Evolutionary conservation across 164 flowering plant genomes (phyloP), one percentile per base, ranked within the genome.

Genomic region (Liriodendron chinense): DNA sequence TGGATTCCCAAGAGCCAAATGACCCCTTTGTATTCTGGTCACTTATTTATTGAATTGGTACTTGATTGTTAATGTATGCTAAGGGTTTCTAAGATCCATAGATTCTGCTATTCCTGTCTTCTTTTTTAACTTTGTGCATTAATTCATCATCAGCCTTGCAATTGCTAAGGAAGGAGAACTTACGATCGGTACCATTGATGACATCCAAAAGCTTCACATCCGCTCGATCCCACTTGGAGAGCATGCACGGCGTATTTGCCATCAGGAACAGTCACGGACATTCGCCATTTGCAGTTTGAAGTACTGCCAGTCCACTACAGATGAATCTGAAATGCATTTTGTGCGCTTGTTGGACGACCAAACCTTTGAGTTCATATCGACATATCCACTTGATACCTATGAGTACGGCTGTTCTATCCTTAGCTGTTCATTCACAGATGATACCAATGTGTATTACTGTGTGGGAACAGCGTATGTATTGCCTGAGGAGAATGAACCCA

Each of bases 161-260:
- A 92, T 96, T 81, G 99, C 99, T 61, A 96, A 91, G 81, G 99
- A 96, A 88, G 99, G 97, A 53, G 98, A 96, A 75, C 95, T 96
- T 75, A 89, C 98, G 22, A 96, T 96, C 77, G 99, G 99, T 65
- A 93, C 97, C 28, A 96, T 96, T 71, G 99, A 96, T 85, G 98
- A 96, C 78, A 96, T 96, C 74, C 98, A 96, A 78, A 96, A 94
- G 87, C 98, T 96, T 80, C 99, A 96, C 77, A 96, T 96, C 64
- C 99, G 99, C 47, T 84, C 98, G 5, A 90, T 96, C 75, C 98
- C 97, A 7, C 92, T 96, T 49, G 99, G 99, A 26, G 98, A 96
- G 82, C 95, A 96, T 81, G 97, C 97, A 66, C 89, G 97, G 3
- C 95, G 98, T 61, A 94, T 96, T 70, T 90, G 94, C 80, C 98